Evolutionary conservation across 768 basidiomycete species (phyloP).

Genomic region (Hygrophorus pudorinus): DNA sequence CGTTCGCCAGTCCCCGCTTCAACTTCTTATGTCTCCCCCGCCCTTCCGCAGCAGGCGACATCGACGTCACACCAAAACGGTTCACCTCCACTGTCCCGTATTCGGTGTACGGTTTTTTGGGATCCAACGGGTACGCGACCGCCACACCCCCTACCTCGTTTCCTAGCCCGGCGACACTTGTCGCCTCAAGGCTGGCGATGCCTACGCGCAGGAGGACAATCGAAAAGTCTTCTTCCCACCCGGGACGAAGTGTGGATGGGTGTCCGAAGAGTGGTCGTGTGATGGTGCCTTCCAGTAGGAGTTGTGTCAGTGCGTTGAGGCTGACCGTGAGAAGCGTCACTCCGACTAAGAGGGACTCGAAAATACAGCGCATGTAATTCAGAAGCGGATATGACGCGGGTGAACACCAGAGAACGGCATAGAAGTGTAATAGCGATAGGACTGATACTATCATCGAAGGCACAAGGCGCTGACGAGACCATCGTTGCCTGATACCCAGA

Average conservation of each 20-base stretch:
- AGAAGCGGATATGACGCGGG: constrained; percentile 49
- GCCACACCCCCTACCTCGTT: constrained; percentile 59
- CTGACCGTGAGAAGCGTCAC: constrained; percentile 49
- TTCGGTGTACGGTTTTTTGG: not conserved
- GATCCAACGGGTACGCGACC: constrained; percentile 4
- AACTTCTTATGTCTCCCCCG: constrained; percentile 10
- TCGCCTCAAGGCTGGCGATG: constrained; percentile 68
- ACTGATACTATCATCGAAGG: constrained; percentile 57
- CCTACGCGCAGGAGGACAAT: constrained; percentile 63
- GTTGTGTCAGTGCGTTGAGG: constrained; percentile 56
- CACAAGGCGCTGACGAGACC: constrained; percentile 58
- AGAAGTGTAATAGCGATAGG: constrained; percentile 58
- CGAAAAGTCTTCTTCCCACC: constrained; percentile 62
- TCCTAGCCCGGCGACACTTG: constrained; percentile 58
- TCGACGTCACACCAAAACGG: constrained; percentile 19
- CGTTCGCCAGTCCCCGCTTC: constrained; percentile 37
- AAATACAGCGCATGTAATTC: constrained; percentile 64
- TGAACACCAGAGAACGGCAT: constrained; percentile 42
- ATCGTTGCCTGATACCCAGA: constrained; percentile 51
- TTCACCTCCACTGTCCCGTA: constrained; percentile 24
- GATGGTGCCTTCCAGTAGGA: constrained; percentile 51
- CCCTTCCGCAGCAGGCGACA: constrained; percentile 15
- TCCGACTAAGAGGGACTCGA: constrained; percentile 52
- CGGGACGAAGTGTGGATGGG: constrained; percentile 19
- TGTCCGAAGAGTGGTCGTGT: constrained; percentile 52